These are phyloP conservation scores for Choanephora cucurbitarum DNA, from an alignment of 371 early-diverging fungal genomes.

Conservation along the genomic window DNA sequence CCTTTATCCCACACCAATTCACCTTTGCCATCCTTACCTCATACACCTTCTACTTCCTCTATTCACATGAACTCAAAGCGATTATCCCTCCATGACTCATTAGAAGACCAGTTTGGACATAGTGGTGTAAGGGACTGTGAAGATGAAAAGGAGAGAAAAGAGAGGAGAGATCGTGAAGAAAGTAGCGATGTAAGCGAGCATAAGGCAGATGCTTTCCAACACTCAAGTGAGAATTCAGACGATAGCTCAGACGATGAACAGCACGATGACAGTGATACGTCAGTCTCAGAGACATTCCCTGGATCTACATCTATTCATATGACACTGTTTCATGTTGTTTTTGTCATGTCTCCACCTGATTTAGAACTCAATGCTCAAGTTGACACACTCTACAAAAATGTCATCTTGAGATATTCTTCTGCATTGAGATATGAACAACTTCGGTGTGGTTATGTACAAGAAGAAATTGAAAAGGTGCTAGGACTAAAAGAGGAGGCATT, in stretches of 20 bases:
- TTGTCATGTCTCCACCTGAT: constrained; percentile 65
- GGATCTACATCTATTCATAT: constrained; percentile 45
- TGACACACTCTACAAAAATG: constrained; percentile 71
- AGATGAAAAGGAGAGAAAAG: constrained; percentile 6
- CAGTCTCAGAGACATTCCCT: constrained; percentile 10
- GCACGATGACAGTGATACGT: constrained; percentile 17
- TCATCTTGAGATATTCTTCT: constrained; percentile 71
- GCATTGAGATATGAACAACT: constrained; percentile 83
- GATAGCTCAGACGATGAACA: constrained; percentile 16
- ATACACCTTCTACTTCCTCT: constrained; percentile 20
- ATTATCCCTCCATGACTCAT: not conserved
- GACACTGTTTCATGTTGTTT: constrained; percentile 84
- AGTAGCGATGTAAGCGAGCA: constrained; percentile 8
- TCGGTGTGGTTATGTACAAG: constrained; percentile 76
- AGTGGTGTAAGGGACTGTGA: constrained; percentile 1
- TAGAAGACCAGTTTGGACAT: not conserved
- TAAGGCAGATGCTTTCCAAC: not conserved
- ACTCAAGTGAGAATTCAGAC: constrained; percentile 21
- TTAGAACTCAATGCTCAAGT: constrained; percentile 61
- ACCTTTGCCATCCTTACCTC: not conserved
- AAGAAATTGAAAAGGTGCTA: constrained; percentile 76
- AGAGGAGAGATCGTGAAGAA: no score
- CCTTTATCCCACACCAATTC: not conserved
- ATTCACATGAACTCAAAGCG: constrained; percentile 32
- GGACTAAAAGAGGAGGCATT: constrained; percentile 58